phyloP scores from a whole-genome alignment of 176 grass and related monocot genomes.

The Carex littledalei region DNA sequence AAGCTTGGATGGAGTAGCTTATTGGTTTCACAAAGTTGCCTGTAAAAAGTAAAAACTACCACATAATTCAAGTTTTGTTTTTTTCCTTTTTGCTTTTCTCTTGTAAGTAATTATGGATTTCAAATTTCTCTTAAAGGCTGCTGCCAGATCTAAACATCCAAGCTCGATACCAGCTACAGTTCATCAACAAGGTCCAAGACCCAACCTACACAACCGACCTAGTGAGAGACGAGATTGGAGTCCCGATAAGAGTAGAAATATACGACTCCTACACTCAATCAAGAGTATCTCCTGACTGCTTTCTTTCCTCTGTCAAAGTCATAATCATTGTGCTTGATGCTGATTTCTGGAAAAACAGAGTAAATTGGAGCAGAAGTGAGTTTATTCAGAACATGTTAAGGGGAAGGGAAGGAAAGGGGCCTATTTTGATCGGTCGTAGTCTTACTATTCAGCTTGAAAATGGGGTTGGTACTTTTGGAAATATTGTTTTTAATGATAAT shows the following conservation, averaged over 20 bases:
- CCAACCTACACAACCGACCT: neutral
- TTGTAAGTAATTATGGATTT: neutral
- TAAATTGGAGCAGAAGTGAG: neutral
- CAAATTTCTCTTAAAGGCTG: neutral
- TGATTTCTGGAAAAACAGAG: neutral
- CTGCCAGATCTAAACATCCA: neutral
- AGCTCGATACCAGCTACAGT: neutral
- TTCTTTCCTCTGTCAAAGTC: conserved; percentile 2
- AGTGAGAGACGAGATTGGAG: neutral
- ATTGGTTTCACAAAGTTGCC: neutral
- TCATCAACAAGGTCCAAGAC: neutral
- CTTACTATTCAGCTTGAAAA: neutral
- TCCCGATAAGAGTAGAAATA: neutral
- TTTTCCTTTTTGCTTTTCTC: neutral
- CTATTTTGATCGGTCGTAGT: neutral
- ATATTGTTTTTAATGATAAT: neutral
- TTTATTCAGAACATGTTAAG: neutral
- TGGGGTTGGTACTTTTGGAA: neutral
- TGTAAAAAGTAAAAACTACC: neutral
- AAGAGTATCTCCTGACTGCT: neutral
- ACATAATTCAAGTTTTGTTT: neutral
- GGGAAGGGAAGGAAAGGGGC: neutral
- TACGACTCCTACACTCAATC: neutral
- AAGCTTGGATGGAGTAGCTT: neutral
- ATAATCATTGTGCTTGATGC: neutral